A percentile compares a stretch with the other conserved stretches of the same genome.
Evolutionary conservation across 164 flowering plant genomes (phyloP).

Genomic region (Taxillus chinensis): DNA sequence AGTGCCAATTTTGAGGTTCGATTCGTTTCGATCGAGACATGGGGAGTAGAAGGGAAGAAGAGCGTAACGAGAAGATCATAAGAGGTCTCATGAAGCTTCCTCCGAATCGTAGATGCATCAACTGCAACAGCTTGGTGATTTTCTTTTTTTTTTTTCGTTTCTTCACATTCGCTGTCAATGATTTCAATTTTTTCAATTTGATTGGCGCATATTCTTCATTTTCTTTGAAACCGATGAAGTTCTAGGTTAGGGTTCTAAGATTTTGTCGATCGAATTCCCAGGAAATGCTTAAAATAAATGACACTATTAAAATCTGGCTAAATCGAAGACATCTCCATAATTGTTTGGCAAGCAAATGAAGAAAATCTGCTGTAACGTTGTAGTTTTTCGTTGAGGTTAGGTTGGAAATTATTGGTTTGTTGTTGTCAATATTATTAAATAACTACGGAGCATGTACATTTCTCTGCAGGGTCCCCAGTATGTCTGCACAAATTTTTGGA

Average conservation of each 20-base stretch:
- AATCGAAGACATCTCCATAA: neutral
- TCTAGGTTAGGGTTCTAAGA: neutral
- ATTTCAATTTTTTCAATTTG: neutral
- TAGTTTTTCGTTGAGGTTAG: too few species aligned
- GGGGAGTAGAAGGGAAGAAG: slow-evolving; percentile 81
- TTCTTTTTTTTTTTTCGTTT: neutral
- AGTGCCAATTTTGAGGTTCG: neutral
- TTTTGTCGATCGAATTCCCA: neutral
- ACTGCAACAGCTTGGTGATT: slow-evolving; percentile 76
- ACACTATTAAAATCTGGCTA: neutral
- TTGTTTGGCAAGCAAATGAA: too few species aligned
- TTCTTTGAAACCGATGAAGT: neutral
- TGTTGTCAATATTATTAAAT: neutral
- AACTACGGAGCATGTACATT: neutral
- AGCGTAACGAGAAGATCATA: slow-evolving; percentile 88
- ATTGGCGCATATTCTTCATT: neutral
- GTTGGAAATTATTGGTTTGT: neutral
- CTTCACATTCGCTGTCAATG: neutral
- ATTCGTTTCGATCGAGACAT: slow-evolving; percentile 21
- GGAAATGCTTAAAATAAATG: neutral
- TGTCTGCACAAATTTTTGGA: slow-evolving; percentile 87
- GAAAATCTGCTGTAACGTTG: too few species aligned
- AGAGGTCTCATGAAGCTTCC: slow-evolving; percentile 98
- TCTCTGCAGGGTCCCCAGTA: slow-evolving; percentile 85
- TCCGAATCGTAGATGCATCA: slow-evolving; percentile 92